phyloP scores from a whole-genome alignment of 2,329 filamentous ascomycete genomes.

The Verticillium isaacii region DNA sequence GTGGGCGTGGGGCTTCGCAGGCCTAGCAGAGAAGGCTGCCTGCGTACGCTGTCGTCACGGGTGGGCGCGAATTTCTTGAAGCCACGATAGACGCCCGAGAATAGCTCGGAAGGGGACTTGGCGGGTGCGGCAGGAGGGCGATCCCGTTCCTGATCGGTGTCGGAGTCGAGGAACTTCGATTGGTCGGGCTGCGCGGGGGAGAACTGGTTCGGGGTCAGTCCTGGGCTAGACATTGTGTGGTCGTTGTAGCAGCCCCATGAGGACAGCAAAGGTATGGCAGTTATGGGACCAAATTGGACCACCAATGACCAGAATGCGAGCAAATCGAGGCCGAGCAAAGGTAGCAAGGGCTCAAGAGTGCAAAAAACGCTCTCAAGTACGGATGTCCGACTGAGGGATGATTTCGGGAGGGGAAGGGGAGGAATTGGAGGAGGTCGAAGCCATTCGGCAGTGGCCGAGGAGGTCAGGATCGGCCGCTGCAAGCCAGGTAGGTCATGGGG shows the following conservation, averaged over 20 bases:
- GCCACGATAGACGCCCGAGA: conserved; percentile 48
- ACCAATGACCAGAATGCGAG: not conserved
- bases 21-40: conserved; percentile 38
- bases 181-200: conserved; percentile 23
- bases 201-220: conserved; percentile 26
- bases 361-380: not conserved
- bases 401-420: not conserved
- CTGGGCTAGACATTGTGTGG: conserved; percentile 13
- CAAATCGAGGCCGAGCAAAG: not conserved
- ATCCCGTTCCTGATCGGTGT: conserved; percentile 33
- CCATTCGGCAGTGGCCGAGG: not conserved
- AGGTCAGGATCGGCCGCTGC: not conserved
- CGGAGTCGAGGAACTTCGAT: conserved; percentile 36
- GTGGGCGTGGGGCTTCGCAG: conserved; percentile 26
- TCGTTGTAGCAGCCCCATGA: not conserved
- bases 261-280: not conserved
- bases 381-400: not conserved
- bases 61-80: conserved; percentile 41
- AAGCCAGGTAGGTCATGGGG: not conserved
- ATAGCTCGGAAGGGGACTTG: conserved; percentile 40
- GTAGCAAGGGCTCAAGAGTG: not conserved
- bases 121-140: conserved; percentile 10
- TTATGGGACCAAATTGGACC: not conserved
- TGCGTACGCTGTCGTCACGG: conserved; percentile 38
- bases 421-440: not conserved